Evolutionary conservation across 768 basidiomycete species (phyloP).

Genomic region (Candolleomyces efflorescens): DNA sequence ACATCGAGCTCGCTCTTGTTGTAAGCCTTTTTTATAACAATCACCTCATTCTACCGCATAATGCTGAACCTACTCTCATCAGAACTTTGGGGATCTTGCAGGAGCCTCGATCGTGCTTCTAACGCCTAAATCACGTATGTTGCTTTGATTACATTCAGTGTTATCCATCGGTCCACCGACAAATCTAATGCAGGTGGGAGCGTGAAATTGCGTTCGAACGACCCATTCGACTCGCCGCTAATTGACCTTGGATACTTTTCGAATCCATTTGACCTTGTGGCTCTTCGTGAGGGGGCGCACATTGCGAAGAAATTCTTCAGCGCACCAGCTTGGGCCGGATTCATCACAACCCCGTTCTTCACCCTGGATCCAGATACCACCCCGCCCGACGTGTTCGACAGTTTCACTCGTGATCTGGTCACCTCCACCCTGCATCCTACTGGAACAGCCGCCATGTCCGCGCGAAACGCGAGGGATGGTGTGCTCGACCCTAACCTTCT

Average conservation of each 20-base stretch:
- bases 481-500: conserved; percentile 25
- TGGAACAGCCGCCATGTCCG: conserved; percentile 20
- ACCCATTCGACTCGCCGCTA: conserved; percentile 9
- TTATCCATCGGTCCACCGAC: not conserved
- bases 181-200: conserved; percentile 1
- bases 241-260: conserved; percentile 10
- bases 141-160: not conserved
- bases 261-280: conserved; percentile 7
- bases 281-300: conserved; percentile 11
- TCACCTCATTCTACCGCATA: no score
- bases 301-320: conserved; percentile 6
- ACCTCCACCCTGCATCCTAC: conserved; percentile 15
- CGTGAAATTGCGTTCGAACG: conserved; percentile 8
- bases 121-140: conserved; percentile 12
- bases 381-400: conserved; percentile 2
- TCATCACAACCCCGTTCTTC: conserved; percentile 9
- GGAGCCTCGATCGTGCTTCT: not conserved
- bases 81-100: conserved; percentile 4
- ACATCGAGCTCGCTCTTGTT: conserved; percentile 14
- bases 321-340: conserved; percentile 11
- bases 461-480: conserved; percentile 15
- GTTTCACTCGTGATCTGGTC: conserved; percentile 9
- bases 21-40: not conserved
- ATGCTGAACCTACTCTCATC: not conserved
- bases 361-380: conserved; percentile 2